Percentiles rank a stretch among this genome's conserved stretches.
These are phyloP conservation scores for Kwoniella sp. DNA, from an alignment of 768 basidiomycete species.

Conservation along the genomic window DNA sequence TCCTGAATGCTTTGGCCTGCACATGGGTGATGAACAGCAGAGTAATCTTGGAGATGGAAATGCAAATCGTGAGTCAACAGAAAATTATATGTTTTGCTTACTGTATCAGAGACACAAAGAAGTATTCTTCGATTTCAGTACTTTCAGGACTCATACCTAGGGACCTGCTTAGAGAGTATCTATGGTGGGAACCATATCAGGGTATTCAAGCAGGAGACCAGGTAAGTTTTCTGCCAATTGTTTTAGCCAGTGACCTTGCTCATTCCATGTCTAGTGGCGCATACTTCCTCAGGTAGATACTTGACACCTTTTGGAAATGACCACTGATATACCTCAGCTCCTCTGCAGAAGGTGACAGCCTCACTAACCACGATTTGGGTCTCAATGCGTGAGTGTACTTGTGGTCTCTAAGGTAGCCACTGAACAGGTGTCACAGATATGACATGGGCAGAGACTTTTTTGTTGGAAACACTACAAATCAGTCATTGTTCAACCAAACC, in stretches of 20 bases:
- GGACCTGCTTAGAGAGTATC: constrained; percentile 24
- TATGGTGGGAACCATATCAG: constrained; percentile 27
- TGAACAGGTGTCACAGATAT: background rate
- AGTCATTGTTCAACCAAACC: background rate
- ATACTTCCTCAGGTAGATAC: constrained; percentile 20
- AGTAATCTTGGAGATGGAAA: constrained; percentile 23
- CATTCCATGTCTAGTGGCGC: constrained; percentile 15
- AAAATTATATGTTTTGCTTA: too few relatives aligned
- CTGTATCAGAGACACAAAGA: constrained; percentile 14
- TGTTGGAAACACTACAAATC: constrained; percentile 11
- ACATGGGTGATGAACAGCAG: constrained; percentile 16
- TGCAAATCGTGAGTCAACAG: constrained; percentile 16
- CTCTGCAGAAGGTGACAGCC: constrained; percentile 9
- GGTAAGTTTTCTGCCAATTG: background rate
- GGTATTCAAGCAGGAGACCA: constrained; percentile 20
- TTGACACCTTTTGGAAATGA: background rate
- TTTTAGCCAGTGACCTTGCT: background rate
- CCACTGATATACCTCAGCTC: background rate
- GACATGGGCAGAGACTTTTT: constrained; percentile 9
- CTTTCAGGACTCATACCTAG: constrained; percentile 17
- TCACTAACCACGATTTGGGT: constrained; percentile 3
- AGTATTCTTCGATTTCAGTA: constrained; percentile 23
- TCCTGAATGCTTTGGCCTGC: constrained; percentile 19
- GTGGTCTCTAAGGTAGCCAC: background rate
- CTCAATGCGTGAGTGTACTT: constrained; percentile 4